Base-by-base conservation (phyloP, 805 yeast genomes). In the Candida maesae region DNA sequence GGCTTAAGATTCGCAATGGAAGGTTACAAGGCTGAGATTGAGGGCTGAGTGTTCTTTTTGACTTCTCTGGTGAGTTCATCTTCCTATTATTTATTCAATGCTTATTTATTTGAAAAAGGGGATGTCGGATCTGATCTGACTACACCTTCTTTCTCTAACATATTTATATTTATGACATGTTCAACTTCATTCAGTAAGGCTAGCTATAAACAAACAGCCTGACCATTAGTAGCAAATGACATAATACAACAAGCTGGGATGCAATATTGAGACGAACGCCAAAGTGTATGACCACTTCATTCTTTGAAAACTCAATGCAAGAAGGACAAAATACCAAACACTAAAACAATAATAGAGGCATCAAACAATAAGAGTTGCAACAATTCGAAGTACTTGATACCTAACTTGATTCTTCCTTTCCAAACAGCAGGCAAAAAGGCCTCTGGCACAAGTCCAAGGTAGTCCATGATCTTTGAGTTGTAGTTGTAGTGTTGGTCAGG, bases 1-100 rank as follows among this genome's bases (percentile, higher is more conserved):
- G 89, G 89, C 4, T 69, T 78, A 53, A 73, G 83, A 58, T 82
- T 70, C 56, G 56, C 56, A n/a, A 53, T 51, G 46, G 53, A 51
- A 33, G 34, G 35, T 2, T 51, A 39, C 33, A 47, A 44, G 24
- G 46, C 21, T 8, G 55, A 48, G 18, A 38, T 53, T 31, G 44
- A 46, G 14, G 44, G 19, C 7, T 41, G 32, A 34, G 23, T 30
- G 17, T 6, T 15, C 7, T 9, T 13, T 31, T 9, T 6, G 15
- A 6, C 31, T 28, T 21, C 21, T 9, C 27, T 17, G 21, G n/a
- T 31, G 6, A 6, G 5, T 17, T 31, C 4, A 15, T 16, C 14
- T 17, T 9, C 25, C 23, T 26, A 33, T 24, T 25, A 11, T 7
- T 34, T 34, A 8, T 25, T 25, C n/a, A 8, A 5, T 24, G 15